Base-by-base conservation (phyloP, 179 eudicot species). In the Heliamphora pulchella region DNA sequence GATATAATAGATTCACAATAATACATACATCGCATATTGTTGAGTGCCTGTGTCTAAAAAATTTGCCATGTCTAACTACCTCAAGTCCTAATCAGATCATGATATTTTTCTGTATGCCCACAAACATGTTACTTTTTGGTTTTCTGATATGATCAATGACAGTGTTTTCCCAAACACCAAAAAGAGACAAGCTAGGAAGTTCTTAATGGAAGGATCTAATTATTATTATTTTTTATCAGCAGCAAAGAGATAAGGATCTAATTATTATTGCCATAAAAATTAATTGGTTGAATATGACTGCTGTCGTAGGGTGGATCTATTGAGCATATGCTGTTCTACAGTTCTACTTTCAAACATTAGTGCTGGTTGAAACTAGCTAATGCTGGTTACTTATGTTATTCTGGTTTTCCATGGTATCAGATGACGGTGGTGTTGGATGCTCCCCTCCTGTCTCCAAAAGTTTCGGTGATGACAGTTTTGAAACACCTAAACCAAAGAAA, bases 381-480 rank as follows among this genome's bases (percentile, higher is more conserved):
- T 79, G 57, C 54, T 5, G 41, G 51, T 58, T 58, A 41, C 15
- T 77, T 8, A 68, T 54, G 59, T 55, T n/a, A 73, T 63, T 66
- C 5, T 47, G 63, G 59, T 79, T 78, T 79, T 80, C 70, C 39
- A 22, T 78, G 81, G 66, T 63, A 74, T 77, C 88, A 89, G 93
- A 85, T 68, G 74, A 68, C 73, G 83, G 83, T 18, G 57, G 79
- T 69, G 83, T 84, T 68, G 82, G 78, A 69, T 59, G 71, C 79
- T 88, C 90, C 62, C 86, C 93, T 81, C 75, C 87, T 67, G 68
- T 86, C 20, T 81, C 90, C 61, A 81, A 80, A 87, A 86, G 89
- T 74, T 84, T 87, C 76, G 43, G 58, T 66, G 85, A 80, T 63
- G 77, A 65, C 18, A 81, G 76, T 15, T 75, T 79, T 64, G 88